phyloP scores from a whole-genome alignment of 306 rosid species.

The Glycine soja region DNA sequence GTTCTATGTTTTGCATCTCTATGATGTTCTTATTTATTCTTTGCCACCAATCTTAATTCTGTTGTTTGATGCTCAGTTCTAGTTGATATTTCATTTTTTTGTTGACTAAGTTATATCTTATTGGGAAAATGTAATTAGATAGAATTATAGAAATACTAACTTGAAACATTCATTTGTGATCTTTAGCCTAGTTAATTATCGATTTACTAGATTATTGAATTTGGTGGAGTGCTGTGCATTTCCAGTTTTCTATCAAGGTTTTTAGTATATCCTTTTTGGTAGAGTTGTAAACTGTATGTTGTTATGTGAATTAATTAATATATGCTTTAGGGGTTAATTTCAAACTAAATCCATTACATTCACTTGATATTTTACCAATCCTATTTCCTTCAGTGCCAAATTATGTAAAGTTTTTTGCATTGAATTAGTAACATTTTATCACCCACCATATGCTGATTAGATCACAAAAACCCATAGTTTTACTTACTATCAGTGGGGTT shows the following conservation, averaged over 20 bases:
- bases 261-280: neutral
- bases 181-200: constrained; percentile 17
- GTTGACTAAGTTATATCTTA: neutral
- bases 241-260: constrained; percentile 8
- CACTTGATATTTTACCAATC: neutral
- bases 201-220: constrained; percentile 30
- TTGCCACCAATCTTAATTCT: constrained; percentile 18
- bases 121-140: constrained; percentile 8
- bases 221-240: neutral
- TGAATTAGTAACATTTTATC: neutral
- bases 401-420: neutral
- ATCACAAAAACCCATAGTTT: neutral
- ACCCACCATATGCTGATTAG: neutral
- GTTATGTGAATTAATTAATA: no score
- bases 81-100: constrained; percentile 15
- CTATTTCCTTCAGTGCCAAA: constrained; percentile 18
- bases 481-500: neutral
- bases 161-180: neutral
- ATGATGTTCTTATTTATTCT: constrained; percentile 1
- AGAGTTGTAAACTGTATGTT: neutral
- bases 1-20: constrained; percentile 23
- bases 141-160: constrained; percentile 11
- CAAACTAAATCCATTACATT: neutral
- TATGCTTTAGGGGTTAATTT: constrained; percentile 7
- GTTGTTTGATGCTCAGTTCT: constrained; percentile 36